Base-by-base conservation (phyloP, 1,284 basidiomycete genomes). In the Melampsora americana region DNA sequence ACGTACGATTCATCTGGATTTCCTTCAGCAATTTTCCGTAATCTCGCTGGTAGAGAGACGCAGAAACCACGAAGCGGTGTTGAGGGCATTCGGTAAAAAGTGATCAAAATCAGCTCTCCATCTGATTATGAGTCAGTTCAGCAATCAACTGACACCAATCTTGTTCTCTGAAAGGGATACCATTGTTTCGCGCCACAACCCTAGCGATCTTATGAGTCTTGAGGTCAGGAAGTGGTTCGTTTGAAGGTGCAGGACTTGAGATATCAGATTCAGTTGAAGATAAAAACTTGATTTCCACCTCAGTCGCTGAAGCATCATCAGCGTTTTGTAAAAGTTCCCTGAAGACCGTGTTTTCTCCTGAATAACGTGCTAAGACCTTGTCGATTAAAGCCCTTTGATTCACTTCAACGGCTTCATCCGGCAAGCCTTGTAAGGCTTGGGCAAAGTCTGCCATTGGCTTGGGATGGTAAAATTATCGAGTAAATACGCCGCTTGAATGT, bases 271-370 rank as follows among this genome's bases (percentile, higher is more conserved):
- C 59, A 39, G 59, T 32, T 30, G 69, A 56, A 12, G 80, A 77
- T n/a, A 79, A 65, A 53, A 82, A 82, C 65, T 80, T 80, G 3
- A 82, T 79, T 73, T 81, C 79, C 20, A 82, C 80, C 26, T 53
- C 85, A 73, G 87, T 88, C 6, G 93, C 90, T 56, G 89, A 89
- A 0, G 93, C 94, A 84, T 98, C 95, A 82, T 98, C 95, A 18
- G 95, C 95, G 81, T 98, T 98, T 85, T 98, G 87, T 87, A 97
- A 85, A 12, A 97, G 88, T 82, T 98, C 95, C 53, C 95, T 88
- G 80, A 94, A 95, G 62, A 95, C 92, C 5, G 93, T 95, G 80
- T 93, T 92, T 84, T 97, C 94, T 71, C 92, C 95, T 28, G 92
- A 92, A 83, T 98, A 99, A 61, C 95, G 87, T 23, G 95, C 92